Evolutionary conservation across 139 green algal species (phyloP).

Genomic region (Coelastrella sp.): DNA sequence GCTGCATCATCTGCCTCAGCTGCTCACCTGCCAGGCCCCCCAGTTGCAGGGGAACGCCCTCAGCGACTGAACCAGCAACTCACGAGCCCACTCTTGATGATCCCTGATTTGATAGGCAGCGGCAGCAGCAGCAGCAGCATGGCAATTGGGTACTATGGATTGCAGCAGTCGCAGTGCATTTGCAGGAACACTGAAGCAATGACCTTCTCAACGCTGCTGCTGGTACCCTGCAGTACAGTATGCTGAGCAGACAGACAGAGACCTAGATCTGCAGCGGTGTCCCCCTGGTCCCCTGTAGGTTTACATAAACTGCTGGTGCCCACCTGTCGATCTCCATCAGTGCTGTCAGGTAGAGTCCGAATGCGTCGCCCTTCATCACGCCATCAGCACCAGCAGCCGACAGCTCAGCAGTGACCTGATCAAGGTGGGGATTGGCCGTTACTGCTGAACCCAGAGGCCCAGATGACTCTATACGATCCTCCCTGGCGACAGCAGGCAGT

Average conservation of each 20-base stretch:
- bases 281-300: background rate
- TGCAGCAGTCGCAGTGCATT: too few relatives aligned
- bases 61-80: slow-evolving; percentile 65
- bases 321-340: slow-evolving; percentile 79
- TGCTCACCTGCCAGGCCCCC: slow-evolving; percentile 86
- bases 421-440: slow-evolving; percentile 71
- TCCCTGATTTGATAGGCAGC: slow-evolving; percentile 35
- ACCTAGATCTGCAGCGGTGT: too few relatives aligned
- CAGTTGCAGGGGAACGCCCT: slow-evolving; percentile 91
- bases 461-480: slow-evolving; percentile 77
- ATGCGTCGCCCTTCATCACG: slow-evolving; percentile 64
- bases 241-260: too few relatives aligned
- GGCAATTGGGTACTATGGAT: too few relatives aligned
- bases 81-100: slow-evolving; percentile 50
- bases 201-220: too few relatives aligned
- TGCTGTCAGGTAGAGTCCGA: slow-evolving; percentile 81
- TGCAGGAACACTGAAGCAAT: too few relatives aligned
- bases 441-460: slow-evolving; percentile 59
- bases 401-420: slow-evolving; percentile 30
- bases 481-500: slow-evolving; percentile 45
- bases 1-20: too few relatives aligned
- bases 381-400: slow-evolving; percentile 17
- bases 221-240: too few relatives aligned
- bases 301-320: background rate
- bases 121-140: too few relatives aligned